Percentiles rank a stretch among this genome's conserved stretches.
phyloP scores from a whole-genome alignment of 495 filamentous ascomycete genomes.

The Hypomontagnella monticulosa region DNA sequence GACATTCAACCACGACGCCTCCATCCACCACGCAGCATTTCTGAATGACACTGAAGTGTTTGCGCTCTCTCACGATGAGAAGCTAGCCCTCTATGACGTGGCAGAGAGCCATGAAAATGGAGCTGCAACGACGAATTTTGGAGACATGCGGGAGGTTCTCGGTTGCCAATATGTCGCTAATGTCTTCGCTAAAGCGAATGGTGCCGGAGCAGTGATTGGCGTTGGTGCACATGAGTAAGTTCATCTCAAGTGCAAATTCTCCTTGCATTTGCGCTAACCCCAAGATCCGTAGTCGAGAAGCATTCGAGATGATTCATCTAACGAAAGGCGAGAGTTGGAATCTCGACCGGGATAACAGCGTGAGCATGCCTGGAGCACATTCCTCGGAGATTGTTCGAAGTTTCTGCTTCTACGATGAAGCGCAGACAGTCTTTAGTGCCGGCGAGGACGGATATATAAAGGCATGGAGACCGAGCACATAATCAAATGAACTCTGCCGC shows the following conservation, averaged over 20 bases:
- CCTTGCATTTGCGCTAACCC: constrained; percentile 23
- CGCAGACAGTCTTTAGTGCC: constrained; percentile 74
- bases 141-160: constrained; percentile 76
- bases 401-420: constrained; percentile 77
- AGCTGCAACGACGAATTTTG: constrained; percentile 68
- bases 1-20: constrained; percentile 85
- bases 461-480: constrained; percentile 62
- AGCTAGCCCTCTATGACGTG: constrained; percentile 76
- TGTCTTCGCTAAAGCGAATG: constrained; percentile 64
- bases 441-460: constrained; percentile 82
- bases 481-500: constrained; percentile 7
- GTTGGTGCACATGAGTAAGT: constrained; percentile 68
- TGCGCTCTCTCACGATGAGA: constrained; percentile 82
- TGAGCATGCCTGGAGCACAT: constrained; percentile 79
- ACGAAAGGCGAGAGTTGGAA: constrained; percentile 66
- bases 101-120: constrained; percentile 67
- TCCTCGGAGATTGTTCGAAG: constrained; percentile 85
- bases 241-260: background rate
- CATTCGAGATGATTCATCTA: constrained; percentile 74
- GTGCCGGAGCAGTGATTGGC: constrained; percentile 68
- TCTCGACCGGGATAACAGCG: constrained; percentile 66
- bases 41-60: constrained; percentile 73
- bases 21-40: constrained; percentile 87
- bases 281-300: constrained; percentile 62
- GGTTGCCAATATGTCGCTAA: constrained; percentile 86